Evolutionary conservation across 768 basidiomycete genomes (phyloP).

Genomic region (Collybia sordida): DNA sequence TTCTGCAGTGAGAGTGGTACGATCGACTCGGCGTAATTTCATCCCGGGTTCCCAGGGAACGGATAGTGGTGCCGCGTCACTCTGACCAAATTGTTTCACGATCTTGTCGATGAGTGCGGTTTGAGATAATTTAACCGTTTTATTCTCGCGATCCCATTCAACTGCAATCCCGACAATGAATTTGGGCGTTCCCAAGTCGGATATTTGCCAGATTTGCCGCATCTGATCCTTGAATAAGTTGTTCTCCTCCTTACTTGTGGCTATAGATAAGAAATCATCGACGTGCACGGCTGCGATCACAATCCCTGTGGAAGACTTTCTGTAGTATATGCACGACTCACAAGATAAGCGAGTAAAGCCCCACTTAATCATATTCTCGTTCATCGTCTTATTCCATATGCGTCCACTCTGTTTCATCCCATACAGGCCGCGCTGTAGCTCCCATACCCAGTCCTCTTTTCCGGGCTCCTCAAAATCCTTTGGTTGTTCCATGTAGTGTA

Average conservation of each 20-base stretch:
- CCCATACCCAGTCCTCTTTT: conserved; percentile 20
- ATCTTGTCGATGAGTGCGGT: conserved; percentile 20
- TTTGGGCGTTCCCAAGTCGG: conserved; percentile 23
- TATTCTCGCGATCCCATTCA: conserved; percentile 13
- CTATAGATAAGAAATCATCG: conserved; percentile 27
- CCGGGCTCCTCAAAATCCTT: conserved; percentile 23
- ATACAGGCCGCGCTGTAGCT: conserved; percentile 24
- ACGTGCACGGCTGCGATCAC: conserved; percentile 33
- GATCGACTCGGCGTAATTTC: conserved; percentile 2
- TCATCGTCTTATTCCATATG: conserved; percentile 29
- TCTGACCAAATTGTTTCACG: background rate
- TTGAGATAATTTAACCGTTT: conserved; percentile 21
- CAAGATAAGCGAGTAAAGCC: conserved; percentile 25
- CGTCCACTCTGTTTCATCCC: conserved; percentile 35
- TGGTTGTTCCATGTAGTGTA: conserved; percentile 18
- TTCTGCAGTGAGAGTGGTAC: background rate
- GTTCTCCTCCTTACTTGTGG: conserved; percentile 6
- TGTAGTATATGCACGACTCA: conserved; percentile 32
- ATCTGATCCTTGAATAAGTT: conserved; percentile 26
- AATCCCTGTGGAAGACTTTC: conserved; percentile 6
- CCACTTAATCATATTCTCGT: conserved; percentile 17
- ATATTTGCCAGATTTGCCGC: conserved; percentile 25
- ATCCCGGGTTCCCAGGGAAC: conserved; percentile 21
- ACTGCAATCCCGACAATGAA: conserved; percentile 32
- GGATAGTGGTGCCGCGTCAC: conserved; percentile 5